Base-by-base conservation (phyloP, 176 grass and related monocot genomes). In the Triticum urartu region DNA sequence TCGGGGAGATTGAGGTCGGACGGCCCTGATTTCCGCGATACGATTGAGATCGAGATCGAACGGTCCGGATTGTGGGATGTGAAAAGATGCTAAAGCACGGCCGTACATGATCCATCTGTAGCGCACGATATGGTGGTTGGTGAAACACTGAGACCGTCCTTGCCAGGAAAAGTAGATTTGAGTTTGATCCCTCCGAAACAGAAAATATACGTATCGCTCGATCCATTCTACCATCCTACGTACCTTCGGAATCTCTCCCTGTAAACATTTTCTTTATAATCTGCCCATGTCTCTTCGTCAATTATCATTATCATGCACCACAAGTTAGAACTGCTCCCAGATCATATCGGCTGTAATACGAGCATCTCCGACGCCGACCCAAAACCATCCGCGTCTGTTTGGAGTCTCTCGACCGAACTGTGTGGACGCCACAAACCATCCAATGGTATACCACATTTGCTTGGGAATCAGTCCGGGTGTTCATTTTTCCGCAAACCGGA, bases 31-130 rank as follows among this genome's bases (percentile, higher is more conserved):
- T 21, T n/a, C 1, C 3, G 1, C 26, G 4, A 20, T 65, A 24
- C 2, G 84, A 4, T 24, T 61, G 74, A 87, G 34, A 38, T 59
- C 25, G 5, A 34, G 75, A 91, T 88, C 69, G 30, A 3, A 63
- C 28, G 77, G 70, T 0, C 32, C 17, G 8, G 69, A 38, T 69
- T 52, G 62, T 14, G 18, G 35, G 77, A 88, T 62, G 30, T 80
- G 81, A 88, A 71, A 81, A 87, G 81, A 91, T 91, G 86, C 81
- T 85, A 85, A 88, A 91, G 89, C 10, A 11, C 7, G 3, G 15
- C 15, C 22, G 42, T 18, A 69, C 45, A 71, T 62, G 81, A 76
- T 76, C 62, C 61, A 39, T 66, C 81, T 88, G 81, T 75, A 79
- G 85, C 67, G 68, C 81, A 87, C 24, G 75, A 90, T 79, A 66